A percentile compares a stretch with the other conserved stretches of the same genome.
Conservation (phyloP, 2,329 filamentous ascomycete species). For the Helminthosporium solani region DNA sequence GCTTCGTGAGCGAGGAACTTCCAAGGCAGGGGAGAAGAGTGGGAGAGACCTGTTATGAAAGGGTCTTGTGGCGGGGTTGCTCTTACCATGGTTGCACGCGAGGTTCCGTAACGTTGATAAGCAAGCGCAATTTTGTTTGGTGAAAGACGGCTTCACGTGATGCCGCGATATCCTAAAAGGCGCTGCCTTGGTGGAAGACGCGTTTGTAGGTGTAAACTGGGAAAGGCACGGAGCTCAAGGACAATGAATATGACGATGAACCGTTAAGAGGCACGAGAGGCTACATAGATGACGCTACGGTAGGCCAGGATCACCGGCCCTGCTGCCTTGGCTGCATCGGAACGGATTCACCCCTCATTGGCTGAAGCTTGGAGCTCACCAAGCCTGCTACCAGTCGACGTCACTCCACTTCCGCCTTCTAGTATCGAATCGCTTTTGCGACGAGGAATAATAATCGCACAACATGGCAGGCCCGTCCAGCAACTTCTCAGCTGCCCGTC, state of each 20-base stretch:
- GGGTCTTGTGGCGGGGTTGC: slow-evolving; percentile 18
- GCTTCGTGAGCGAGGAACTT: slow-evolving; percentile 16
- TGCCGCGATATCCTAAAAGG: background rate
- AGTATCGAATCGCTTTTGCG: background rate
- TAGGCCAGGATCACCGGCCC: slow-evolving; percentile 16
- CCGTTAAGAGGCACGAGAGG: slow-evolving; percentile 13
- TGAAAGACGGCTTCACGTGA: background rate
- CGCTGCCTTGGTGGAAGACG: background rate
- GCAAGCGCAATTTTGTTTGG: background rate
- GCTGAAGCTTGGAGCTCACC: slow-evolving; percentile 24
- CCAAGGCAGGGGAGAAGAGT: background rate
- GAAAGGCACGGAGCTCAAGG: slow-evolving; percentile 1
- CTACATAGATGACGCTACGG: slow-evolving; percentile 27
- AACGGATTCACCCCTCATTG: slow-evolving; percentile 10
- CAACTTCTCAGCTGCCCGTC: slow-evolving; percentile 61
- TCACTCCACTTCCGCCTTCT: background rate
- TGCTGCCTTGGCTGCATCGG: slow-evolving; percentile 14
- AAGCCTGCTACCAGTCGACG: slow-evolving; percentile 1
- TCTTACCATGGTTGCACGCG: slow-evolving; percentile 34
- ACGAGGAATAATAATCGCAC: background rate
- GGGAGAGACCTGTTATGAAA: slow-evolving; percentile 5
- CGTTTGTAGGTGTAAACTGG: slow-evolving; percentile 4
- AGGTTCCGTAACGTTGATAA: background rate
- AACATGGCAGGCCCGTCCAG: slow-evolving; percentile 33
- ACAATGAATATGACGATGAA: slow-evolving; percentile 18